phyloP scores from a whole-genome alignment of 441 rosid species.

The Lepidium campestre region DNA sequence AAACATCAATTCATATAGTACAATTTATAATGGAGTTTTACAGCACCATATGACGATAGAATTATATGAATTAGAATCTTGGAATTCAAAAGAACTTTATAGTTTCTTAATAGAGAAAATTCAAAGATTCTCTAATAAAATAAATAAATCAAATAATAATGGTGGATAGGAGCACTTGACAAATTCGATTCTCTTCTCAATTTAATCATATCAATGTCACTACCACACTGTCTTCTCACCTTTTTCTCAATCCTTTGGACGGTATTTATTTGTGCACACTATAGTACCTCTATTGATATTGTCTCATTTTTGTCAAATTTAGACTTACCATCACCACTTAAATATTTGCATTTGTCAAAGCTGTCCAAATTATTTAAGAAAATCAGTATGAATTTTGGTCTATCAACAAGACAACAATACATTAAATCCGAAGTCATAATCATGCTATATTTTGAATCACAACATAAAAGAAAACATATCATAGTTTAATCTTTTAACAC shows the following conservation, averaged over 20 bases:
- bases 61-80: neutral
- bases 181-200: slow-evolving; percentile 19
- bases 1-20: no score
- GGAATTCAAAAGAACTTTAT: slow-evolving; percentile 4
- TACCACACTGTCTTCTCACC: neutral
- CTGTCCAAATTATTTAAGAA: no score
- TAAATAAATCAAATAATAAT: neutral
- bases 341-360: neutral
- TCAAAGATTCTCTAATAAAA: slow-evolving; percentile 1
- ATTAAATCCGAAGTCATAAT: neutral
- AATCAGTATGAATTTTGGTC: neutral
- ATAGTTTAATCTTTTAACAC: neutral
- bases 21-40: no score
- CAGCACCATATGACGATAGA: no score
- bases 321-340: neutral
- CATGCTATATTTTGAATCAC: no score
- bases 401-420: neutral
- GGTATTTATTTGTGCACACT: neutral
- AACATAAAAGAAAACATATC: neutral
- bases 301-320: neutral
- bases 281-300: neutral
- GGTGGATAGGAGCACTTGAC: slow-evolving; percentile 19
- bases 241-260: neutral
- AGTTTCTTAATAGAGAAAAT: neutral
- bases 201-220: slow-evolving; percentile 13